Base-by-base conservation (phyloP, 495 filamentous ascomycete genomes). In the Annulohypoxylon moriforme region DNA sequence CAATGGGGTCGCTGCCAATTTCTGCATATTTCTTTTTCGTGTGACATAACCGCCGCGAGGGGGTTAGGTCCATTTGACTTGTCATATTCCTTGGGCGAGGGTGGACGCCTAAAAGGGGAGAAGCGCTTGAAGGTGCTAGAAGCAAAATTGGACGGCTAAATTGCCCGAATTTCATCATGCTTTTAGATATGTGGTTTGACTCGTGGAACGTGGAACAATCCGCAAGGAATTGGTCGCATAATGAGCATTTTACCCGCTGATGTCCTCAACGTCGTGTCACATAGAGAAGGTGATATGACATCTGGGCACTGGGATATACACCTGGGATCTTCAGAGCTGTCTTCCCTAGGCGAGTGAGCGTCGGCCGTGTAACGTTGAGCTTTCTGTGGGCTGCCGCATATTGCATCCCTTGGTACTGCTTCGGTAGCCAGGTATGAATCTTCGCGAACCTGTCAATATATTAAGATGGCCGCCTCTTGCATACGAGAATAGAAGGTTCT, bases 281-380 rank as follows among this genome's bases (percentile, higher is more conserved):
- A 58, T 66, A 10, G 14, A 58, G 58, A 63, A 40, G 33, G 52
- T 61, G 58, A 53, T 60, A 59, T 50, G 16, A 60, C 38, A 59
- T 42, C 24, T 40, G 13, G 36, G n/a, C 24, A 22, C n/a, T n/a
- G n/a, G 42, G 53, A 25, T 38, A 52, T 18, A 22, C 14, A 16
- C 4, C 16, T 50, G 50, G 66, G 29, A 36, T 68, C 50, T 57
- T 22, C 52, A 25, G 20, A 34, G 57, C 14, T 27, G 40, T 62
- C 33, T 20, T 63, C 38, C 29, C 24, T 66, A 59, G 57, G 67
- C 47, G 62, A 50, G 36, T 36, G 49, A 60, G 56, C 34, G 31
- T 25, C 31, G 13, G 50, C 24, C 40, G 71, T 73, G 71, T 73
- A 73, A 73, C 71, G 61, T 73, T 67, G 46, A 55, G 61, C 50